Conservation (phyloP, 1,284 basidiomycete species). For the Apiotrichum mycotoxinovorans region DNA sequence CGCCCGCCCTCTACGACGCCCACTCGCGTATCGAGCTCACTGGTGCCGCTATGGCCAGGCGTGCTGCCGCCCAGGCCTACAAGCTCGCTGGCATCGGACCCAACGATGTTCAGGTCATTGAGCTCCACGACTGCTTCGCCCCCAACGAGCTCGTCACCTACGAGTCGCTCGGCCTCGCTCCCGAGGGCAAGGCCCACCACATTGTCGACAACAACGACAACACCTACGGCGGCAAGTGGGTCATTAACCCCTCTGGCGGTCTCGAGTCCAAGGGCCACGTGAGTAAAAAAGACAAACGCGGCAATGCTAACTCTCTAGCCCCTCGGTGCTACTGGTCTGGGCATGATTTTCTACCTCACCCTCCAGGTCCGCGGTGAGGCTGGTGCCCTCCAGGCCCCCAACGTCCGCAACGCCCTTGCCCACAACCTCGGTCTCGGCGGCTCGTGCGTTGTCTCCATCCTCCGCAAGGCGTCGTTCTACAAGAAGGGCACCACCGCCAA, state of each 20-base stretch:
- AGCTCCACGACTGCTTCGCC: slow-evolving; percentile 26
- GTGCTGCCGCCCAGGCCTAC: slow-evolving; percentile 16
- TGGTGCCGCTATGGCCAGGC: slow-evolving; percentile 20
- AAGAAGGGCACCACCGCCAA: slow-evolving; percentile 13
- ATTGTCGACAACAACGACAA: slow-evolving; percentile 20
- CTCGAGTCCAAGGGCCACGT: slow-evolving; percentile 23
- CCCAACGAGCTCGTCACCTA: slow-evolving; percentile 25
- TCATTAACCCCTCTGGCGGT: slow-evolving; percentile 21
- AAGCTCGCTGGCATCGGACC: slow-evolving; percentile 13
- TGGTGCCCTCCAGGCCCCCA: slow-evolving; percentile 18
- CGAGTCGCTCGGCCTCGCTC: slow-evolving; percentile 16
- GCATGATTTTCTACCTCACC: slow-evolving; percentile 26
- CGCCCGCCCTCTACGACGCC: slow-evolving; percentile 15
- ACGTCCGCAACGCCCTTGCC: slow-evolving; percentile 17
- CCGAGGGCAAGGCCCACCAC: slow-evolving; percentile 16
- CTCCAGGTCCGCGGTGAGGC: slow-evolving; percentile 21
- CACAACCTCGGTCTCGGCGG: slow-evolving; percentile 25
- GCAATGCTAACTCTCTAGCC: neutral
- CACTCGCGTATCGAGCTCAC: slow-evolving; percentile 20
- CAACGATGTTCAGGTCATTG: slow-evolving; percentile 21
- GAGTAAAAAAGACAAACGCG: neutral
- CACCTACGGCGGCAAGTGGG: slow-evolving; percentile 25
- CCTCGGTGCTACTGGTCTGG: slow-evolving; percentile 22
- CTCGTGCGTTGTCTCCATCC: slow-evolving; percentile 17
- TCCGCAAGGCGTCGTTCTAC: slow-evolving; percentile 16